Conservation (phyloP, 345 rosid genomes). For the Rhizophora mangle region DNA sequence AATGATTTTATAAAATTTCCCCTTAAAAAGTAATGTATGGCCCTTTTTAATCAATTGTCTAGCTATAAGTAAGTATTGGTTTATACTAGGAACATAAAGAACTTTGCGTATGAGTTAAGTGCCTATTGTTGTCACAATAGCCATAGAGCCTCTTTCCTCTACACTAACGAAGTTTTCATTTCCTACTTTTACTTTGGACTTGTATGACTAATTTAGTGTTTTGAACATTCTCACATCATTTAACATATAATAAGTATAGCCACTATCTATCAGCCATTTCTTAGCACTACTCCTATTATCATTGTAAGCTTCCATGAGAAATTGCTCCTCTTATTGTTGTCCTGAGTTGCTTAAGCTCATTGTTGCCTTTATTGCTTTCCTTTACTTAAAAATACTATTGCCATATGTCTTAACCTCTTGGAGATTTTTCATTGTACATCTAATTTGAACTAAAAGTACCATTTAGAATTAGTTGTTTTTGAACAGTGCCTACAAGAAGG, state of each 20-base stretch:
- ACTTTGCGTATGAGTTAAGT: neutral
- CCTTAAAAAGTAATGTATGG: neutral
- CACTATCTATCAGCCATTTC: neutral
- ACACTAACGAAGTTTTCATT: too few relatives aligned
- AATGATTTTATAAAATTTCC: neutral
- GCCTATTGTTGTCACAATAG: neutral
- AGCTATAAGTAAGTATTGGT: neutral
- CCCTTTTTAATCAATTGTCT: neutral
- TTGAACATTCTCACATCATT: too few relatives aligned
- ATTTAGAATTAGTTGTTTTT: neutral
- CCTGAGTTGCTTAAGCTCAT: neutral
- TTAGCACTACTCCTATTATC: neutral
- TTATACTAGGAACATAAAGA: neutral
- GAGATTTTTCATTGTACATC: neutral
- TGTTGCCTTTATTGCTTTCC: neutral
- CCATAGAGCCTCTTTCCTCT: neutral
- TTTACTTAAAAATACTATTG: neutral
- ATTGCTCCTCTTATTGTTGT: neutral
- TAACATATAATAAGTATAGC: neutral
- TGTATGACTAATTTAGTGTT: too few relatives aligned
- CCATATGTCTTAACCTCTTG: neutral
- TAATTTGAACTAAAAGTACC: neutral
- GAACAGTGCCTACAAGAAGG: neutral
- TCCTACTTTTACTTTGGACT: too few relatives aligned
- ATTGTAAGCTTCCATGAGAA: neutral